These are phyloP conservation scores for Aspergillus nomiae DNA, from an alignment of 2,329 filamentous ascomycete species.

Conservation along the genomic window DNA sequence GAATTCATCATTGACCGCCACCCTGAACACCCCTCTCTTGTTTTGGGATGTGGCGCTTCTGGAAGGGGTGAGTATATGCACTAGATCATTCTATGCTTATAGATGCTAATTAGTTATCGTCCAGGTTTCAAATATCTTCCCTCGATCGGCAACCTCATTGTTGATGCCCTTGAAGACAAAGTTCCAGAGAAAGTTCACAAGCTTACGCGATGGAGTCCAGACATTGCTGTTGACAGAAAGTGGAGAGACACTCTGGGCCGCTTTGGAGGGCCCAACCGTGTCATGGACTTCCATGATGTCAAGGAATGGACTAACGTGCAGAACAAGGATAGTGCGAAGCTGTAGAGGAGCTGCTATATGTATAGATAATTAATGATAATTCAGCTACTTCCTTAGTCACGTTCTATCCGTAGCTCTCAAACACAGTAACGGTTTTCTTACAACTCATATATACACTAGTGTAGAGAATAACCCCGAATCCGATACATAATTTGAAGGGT, in stretches of 20 bases:
- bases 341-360: constrained; percentile 8
- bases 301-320: constrained; percentile 42
- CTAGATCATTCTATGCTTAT: background rate
- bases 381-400: no score
- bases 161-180: constrained; percentile 48
- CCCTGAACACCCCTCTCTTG: constrained; percentile 46
- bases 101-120: background rate
- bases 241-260: constrained; percentile 51
- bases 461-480: background rate
- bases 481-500: background rate
- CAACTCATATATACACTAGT: background rate
- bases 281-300: constrained; percentile 51
- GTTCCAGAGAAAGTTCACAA: constrained; percentile 45
- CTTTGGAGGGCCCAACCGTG: constrained; percentile 49
- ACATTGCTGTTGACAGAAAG: constrained; percentile 48
- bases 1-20: constrained; percentile 56
- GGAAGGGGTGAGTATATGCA: constrained; percentile 31
- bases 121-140: constrained; percentile 57
- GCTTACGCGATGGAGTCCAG: constrained; percentile 54
- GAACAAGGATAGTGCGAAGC: constrained; percentile 20
- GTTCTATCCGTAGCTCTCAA: background rate
- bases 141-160: constrained; percentile 52
- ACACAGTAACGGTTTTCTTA: background rate
- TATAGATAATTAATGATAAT: constrained; percentile 1
- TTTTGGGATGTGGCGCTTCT: constrained; percentile 53